Base-by-base conservation (phyloP, 768 basidiomycete genomes). In the Agrocybe praecox region DNA sequence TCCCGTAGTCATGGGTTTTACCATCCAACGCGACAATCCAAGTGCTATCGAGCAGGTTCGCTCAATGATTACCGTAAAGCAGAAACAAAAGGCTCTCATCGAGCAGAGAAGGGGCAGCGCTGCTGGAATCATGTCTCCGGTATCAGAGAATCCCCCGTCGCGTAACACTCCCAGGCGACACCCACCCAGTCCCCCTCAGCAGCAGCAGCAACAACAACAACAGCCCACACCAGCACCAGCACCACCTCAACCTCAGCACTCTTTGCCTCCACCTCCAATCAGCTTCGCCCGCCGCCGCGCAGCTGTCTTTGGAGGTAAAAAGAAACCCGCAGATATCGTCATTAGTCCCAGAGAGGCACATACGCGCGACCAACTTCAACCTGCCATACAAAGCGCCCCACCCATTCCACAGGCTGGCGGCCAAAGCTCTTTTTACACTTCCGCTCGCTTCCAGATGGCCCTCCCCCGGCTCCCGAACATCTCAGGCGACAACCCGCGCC, bases 261-360 rank as follows among this genome's bases (percentile, higher is more conserved):
- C 86, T 0, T 73, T 89, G 7, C 84, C 87, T 0, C 82, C 88
- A 2, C 88, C 86, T 12, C 84, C 90, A 24, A 90, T 88, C 67
- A 89, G 87, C 70, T 91, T 92, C 69, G 87, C 89, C 14, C 81
- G 84, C 34, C 89, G 90, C 52, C 84, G 89, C 46, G 86, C 89
- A 10, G 83, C 81, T 23, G 85, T 85, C 55, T 61, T 86, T 12
- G 84, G 86, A n/a, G 79, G 76, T 46, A 84, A 81, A 68, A 88
- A 78, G 72, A 92, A 90, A 69, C 90, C 90, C 0, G 89, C 90
- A 1, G 90, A 92, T 64, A 88, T 91, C 58, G 65, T 90, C 58
- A 90, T 92, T 76, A 88, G 84, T 61, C 88, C 89, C 10, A 77
- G 87, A 51, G 87, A 86, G 58, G 67, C 76, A 5, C 79, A 82